Evolutionary conservation across 768 basidiomycete species (phyloP).

Genomic region (Phlegmacium glaucopus): DNA sequence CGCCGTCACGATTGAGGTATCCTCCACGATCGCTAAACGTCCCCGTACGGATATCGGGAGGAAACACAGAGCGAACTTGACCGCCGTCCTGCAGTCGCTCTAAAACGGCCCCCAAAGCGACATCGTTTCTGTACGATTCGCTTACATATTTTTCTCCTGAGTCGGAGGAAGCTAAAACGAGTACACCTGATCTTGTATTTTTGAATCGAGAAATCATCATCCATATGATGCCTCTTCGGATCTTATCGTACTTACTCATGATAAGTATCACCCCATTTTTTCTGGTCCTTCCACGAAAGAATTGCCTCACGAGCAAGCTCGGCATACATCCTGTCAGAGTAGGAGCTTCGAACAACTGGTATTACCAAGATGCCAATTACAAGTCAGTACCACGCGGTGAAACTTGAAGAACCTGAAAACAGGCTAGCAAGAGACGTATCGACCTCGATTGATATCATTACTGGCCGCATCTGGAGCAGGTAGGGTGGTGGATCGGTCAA

Average conservation of each 20-base stretch:
- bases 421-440: constrained; percentile 8
- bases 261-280: constrained; percentile 70
- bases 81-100: constrained; percentile 32
- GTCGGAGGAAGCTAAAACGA: constrained; percentile 46
- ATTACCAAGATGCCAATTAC: neutral
- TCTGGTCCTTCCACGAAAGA: constrained; percentile 61
- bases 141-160: constrained; percentile 41
- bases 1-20: constrained; percentile 74
- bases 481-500: constrained; percentile 65
- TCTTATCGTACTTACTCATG: constrained; percentile 61
- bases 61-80: constrained; percentile 47
- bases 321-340: constrained; percentile 66
- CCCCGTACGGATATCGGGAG: constrained; percentile 33
- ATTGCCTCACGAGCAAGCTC: constrained; percentile 77
- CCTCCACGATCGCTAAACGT: constrained; percentile 40
- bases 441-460: constrained; percentile 51
- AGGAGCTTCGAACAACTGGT: constrained; percentile 72
- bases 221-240: constrained; percentile 13
- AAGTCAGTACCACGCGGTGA: neutral
- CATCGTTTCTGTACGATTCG: constrained; percentile 61
- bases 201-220: neutral
- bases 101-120: constrained; percentile 50
- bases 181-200: constrained; percentile 65
- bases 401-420: neutral
- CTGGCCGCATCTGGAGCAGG: constrained; percentile 84